phyloP scores from a whole-genome alignment of 345 rosid species.

The Rubroshorea leprosula region DNA sequence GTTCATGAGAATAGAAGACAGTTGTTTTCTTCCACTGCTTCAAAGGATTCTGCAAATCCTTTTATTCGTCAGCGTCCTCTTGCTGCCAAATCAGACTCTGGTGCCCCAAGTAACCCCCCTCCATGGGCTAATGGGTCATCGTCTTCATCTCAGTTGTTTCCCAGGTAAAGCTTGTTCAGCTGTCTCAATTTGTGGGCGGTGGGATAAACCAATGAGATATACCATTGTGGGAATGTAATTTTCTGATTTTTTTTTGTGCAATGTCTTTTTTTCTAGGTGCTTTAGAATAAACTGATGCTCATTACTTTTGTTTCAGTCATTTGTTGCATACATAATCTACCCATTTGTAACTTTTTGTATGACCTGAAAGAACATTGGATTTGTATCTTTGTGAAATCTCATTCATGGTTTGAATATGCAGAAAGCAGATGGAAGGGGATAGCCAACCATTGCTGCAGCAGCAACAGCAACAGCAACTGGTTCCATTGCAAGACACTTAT shows the following conservation, averaged over 20 bases:
- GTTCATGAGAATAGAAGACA: slow-evolving; percentile 79
- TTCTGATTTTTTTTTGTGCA: too few relatives aligned
- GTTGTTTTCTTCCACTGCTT: slow-evolving; percentile 58
- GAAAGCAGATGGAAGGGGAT: slow-evolving; percentile 49
- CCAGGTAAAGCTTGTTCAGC: slow-evolving; percentile 19
- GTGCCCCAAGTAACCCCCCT: slow-evolving; percentile 47
- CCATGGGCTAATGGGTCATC: slow-evolving; percentile 69
- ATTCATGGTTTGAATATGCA: neutral
- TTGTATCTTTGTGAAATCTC: too few relatives aligned
- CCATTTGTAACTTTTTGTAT: too few relatives aligned
- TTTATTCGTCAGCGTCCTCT: slow-evolving; percentile 80
- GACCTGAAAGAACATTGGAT: too few relatives aligned
- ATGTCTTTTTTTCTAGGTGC: too few relatives aligned
- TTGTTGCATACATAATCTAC: too few relatives aligned
- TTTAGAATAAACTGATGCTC: too few relatives aligned
- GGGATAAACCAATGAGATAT: neutral
- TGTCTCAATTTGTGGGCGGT: neutral
- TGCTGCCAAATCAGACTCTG: slow-evolving; percentile 44
- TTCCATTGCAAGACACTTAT: slow-evolving; percentile 68
- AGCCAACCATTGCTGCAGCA: slow-evolving; percentile 50
- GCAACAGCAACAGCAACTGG: slow-evolving; percentile 63
- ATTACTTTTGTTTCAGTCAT: too few relatives aligned
- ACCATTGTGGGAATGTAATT: too few relatives aligned
- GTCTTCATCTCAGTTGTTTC: slow-evolving; percentile 36
- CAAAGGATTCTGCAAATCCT: slow-evolving; percentile 68